Conservation (phyloP, 2,329 filamentous ascomycete species). For the Sarocladium oryzae region DNA sequence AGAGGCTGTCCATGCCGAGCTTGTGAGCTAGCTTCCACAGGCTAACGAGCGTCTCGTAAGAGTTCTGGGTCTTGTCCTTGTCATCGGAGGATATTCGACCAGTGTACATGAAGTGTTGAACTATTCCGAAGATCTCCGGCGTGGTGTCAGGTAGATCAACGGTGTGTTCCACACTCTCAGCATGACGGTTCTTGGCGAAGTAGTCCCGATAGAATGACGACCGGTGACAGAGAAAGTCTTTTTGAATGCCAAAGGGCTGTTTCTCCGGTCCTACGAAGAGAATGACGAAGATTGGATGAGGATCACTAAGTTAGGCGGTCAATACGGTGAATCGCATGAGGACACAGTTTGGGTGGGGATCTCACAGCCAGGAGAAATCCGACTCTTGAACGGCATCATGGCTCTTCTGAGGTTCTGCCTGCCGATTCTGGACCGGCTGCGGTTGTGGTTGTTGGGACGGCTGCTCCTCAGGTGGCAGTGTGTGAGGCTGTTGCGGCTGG, state of each 20-base stretch:
- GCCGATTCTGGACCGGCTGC: neutral
- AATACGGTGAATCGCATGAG: no score
- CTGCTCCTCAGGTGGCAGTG: neutral
- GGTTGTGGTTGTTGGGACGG: neutral
- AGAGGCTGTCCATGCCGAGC: conserved; percentile 48
- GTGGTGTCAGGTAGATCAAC: conserved; percentile 42
- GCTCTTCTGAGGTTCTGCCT: neutral
- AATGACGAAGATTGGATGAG: conserved; percentile 50
- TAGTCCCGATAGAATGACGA: conserved; percentile 41
- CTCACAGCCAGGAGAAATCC: conserved; percentile 34
- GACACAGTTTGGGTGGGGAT: no score
- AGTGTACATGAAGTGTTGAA: conserved; percentile 49
- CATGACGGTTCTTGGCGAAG: conserved; percentile 30
- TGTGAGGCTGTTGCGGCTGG: neutral
- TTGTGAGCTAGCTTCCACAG: conserved; percentile 51
- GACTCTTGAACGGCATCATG: neutral
- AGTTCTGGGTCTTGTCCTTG: conserved; percentile 31
- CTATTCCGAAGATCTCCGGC: conserved; percentile 46
- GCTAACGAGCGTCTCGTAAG: conserved; percentile 47
- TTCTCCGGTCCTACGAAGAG: conserved; percentile 46
- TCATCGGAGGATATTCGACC: conserved; percentile 37
- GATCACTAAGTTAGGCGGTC: conserved; percentile 32
- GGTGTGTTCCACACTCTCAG: conserved; percentile 41
- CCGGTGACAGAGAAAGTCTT: conserved; percentile 49
- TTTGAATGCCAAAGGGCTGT: conserved; percentile 50